Evolutionary conservation across 164 flowering plant genomes (phyloP), one percentile per base, ranked within the genome.

Genomic region (Vitis rotundifolia): DNA sequence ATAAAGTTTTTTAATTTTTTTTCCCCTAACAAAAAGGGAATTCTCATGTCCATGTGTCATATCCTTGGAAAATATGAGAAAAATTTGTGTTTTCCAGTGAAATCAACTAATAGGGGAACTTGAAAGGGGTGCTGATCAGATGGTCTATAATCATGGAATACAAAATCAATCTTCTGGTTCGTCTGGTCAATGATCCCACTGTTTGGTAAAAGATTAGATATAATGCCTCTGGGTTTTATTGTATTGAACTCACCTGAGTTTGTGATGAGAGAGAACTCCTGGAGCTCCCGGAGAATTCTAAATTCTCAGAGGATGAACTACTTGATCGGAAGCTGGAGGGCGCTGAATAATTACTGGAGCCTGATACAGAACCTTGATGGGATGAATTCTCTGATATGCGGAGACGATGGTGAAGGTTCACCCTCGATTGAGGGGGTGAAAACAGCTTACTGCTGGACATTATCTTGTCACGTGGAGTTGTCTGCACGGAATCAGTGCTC

Each of bases 201-300:
- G 7, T 37, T 37, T 3, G 44, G 7, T 37, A 37, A 37, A 37
- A 37, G 44, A 37, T 37, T 6, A 22, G 44, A 37, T 37, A 22
- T 37, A 3, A 37, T 37, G 8, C 44, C 44, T 3, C 6, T 6
- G 7, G 44, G 6, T 37, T 6, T 37, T 37, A 13, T 53, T n/a
- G 13, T 9, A 29, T 49, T 37, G 55, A 7, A 77, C 87, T 84
- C 74, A 84, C 87, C 16, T 75, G 66, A 18, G 67, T 22, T 48
- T 50, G 51, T 7, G 78, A 48, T 63, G 80, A 61, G 9, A 53
- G 9, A 49, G 74, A 71, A 69, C 67, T 64, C 49, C 49, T 63
- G 9, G 79, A 75, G 29, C 59, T 52, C 13, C 58, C 72, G n/a
- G 79, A 65, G 22, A 18, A 70, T 1, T 78, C 80, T 53, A 66